Base-by-base conservation (phyloP, 1,139 yeast genomes). In the Pichia sp. region DNA sequence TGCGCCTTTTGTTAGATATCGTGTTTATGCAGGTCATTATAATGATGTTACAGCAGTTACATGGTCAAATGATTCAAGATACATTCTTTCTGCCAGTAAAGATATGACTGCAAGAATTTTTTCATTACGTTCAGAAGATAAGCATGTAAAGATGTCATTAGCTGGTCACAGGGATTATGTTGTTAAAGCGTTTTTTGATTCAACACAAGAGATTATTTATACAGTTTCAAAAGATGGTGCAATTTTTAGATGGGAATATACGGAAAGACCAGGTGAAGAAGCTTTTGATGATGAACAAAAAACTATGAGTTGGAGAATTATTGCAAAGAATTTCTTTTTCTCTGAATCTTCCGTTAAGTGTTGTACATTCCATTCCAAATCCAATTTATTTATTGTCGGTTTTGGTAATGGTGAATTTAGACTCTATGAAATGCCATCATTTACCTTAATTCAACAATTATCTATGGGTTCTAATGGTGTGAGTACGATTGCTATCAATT, bases 161-260 rank as follows among this genome's bases (percentile, higher is more conserved):
- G 82, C 94, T 1, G 99, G 99, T 3, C 99, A 91, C 61, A 72
- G 93, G 50, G 97, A 91, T 59, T 76, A 83, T 47, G 96, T 91
- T 2, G 65, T 89, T 36, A 78, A 77, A 41, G 95, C 97, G 0
- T 91, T 86, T 57, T 91, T 93, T 66, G 80, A 85, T 52, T 73
- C 73, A 13, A 76, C 82, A 42, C 98, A 91, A 63, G 96, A 91
- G 57, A 74, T 78, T 41, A 86, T 91, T 37, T 91, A 88, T 57
- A 88, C 98, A 0, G 73, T 93, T 25, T 84, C 95, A 59, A 85
- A 84, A 61, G 99, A 91, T 58, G 98, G 98, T 37, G 96, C 98
- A 0, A 66, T 91, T 43, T 86, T 89, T 60, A 76, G 76, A 53
- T 91, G 98, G 97, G 91, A 87, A 57, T 91, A 84, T 57, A 71